Conservation (phyloP, 2,329 filamentous ascomycete species). For the Ceratocystis cacaofunesta region DNA sequence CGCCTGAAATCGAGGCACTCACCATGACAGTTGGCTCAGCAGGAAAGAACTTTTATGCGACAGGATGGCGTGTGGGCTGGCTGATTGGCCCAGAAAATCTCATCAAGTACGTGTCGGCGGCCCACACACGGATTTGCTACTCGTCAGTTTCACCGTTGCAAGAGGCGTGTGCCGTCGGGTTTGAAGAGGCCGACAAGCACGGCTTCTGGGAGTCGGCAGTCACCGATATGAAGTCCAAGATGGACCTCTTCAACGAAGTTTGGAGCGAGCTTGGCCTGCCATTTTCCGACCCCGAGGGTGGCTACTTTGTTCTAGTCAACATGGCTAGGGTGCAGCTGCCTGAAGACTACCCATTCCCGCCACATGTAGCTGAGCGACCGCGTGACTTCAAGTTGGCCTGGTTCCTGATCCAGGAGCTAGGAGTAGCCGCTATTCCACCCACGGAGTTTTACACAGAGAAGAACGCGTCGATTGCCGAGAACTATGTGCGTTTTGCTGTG, state of each 20-base stretch:
- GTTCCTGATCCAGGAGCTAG: conserved; percentile 94
- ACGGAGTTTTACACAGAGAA: conserved; percentile 88
- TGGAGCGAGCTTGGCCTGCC: conserved; percentile 62
- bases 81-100: conserved; percentile 78
- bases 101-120: conserved; percentile 80
- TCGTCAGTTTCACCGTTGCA: conserved; percentile 85
- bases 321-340: conserved; percentile 77
- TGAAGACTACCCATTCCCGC: conserved; percentile 70
- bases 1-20: conserved; percentile 72
- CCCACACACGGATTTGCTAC: conserved; percentile 94
- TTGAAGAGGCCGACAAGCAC: conserved; percentile 71
- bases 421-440: conserved; percentile 87
- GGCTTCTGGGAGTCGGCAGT: conserved; percentile 81
- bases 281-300: conserved; percentile 86
- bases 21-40: conserved; percentile 91
- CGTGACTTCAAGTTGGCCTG: conserved; percentile 89
- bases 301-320: conserved; percentile 95
- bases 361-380: conserved; percentile 71
- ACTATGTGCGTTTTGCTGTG: conserved; percentile 89
- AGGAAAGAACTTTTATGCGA: conserved; percentile 97
- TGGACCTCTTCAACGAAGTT: conserved; percentile 71
- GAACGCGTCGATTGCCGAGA: conserved; percentile 74
- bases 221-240: conserved; percentile 76
- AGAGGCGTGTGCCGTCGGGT: conserved; percentile 84
- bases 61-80: conserved; percentile 92